phyloP scores from a whole-genome alignment of 2,329 filamentous ascomycete species.

The Pseudogymnoascus sp. region DNA sequence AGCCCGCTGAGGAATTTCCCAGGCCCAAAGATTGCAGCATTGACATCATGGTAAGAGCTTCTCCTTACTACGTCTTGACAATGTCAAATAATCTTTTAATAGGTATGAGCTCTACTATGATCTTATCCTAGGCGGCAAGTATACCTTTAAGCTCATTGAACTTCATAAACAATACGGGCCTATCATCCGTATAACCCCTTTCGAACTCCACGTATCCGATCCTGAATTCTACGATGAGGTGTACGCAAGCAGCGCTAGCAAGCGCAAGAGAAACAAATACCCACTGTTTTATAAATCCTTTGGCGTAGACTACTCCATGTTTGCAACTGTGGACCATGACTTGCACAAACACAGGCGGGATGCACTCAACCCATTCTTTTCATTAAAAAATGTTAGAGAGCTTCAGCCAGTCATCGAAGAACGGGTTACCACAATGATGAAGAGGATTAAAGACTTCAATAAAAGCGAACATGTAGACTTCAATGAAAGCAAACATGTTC shows the following conservation, averaged over 20 bases:
- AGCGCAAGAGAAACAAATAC: constrained; percentile 13
- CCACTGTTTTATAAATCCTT: constrained; percentile 12
- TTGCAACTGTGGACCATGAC: constrained; percentile 18
- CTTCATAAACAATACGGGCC: constrained; percentile 38
- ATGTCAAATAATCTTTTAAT: not conserved
- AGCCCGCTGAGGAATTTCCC: constrained; percentile 22
- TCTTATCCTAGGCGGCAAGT: constrained; percentile 35
- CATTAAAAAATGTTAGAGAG: constrained; percentile 13
- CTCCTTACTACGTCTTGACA: not conserved
- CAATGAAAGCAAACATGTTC: constrained; percentile 11
- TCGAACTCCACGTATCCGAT: constrained; percentile 32
- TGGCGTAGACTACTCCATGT: constrained; percentile 14
- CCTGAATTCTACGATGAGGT: constrained; percentile 20
- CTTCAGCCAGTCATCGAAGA: constrained; percentile 19
- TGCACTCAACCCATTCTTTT: constrained; percentile 20
- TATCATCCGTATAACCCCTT: constrained; percentile 30
- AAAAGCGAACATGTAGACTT: constrained; percentile 13
- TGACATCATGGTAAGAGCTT: constrained; percentile 17
- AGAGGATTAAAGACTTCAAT: constrained; percentile 17
- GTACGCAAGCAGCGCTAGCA: constrained; percentile 13
- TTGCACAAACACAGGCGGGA: constrained; percentile 17
- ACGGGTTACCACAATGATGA: constrained; percentile 15
- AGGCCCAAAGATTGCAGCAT: constrained; percentile 20
- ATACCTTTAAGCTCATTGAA: constrained; percentile 35
- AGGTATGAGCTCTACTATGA: constrained; percentile 33